Percentiles rank a stretch among this genome's conserved stretches.
Conservation (phyloP, 2,329 filamentous ascomycete species). For the Hypoxylon sp. region DNA sequence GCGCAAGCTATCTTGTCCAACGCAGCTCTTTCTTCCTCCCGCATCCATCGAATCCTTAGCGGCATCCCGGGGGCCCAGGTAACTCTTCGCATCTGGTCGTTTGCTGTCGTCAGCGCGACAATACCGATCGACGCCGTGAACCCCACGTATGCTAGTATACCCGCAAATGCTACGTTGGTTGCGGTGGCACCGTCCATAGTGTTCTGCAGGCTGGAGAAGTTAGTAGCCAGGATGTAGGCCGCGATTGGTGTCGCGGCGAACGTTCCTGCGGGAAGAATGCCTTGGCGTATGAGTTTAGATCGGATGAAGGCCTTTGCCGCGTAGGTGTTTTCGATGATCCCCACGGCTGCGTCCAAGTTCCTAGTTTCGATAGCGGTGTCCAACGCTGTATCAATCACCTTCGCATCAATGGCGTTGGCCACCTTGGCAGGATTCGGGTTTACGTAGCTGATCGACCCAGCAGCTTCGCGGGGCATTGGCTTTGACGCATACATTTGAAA, state of each 20-base stretch:
- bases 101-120: constrained; percentile 85
- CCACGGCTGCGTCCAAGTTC: constrained; percentile 81
- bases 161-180: constrained; percentile 81
- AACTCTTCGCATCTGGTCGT: constrained; percentile 95
- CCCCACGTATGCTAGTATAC: constrained; percentile 84
- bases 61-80: constrained; percentile 89
- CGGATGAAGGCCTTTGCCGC: constrained; percentile 73
- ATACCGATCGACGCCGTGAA: constrained; percentile 85
- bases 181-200: constrained; percentile 82
- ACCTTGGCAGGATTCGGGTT: constrained; percentile 75
- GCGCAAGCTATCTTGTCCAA: constrained; percentile 86
- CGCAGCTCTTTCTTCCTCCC: constrained; percentile 89
- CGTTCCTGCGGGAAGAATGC: constrained; percentile 68
- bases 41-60: constrained; percentile 83
- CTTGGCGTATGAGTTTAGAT: constrained; percentile 74
- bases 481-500: constrained; percentile 88
- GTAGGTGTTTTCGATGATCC: constrained; percentile 78
- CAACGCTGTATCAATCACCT: constrained; percentile 78
- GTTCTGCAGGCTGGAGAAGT: constrained; percentile 73
- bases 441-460: constrained; percentile 69
- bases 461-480: constrained; percentile 72
- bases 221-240: constrained; percentile 76
- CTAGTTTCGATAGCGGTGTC: constrained; percentile 82
- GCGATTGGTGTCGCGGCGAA: constrained; percentile 71
- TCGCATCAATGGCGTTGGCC: constrained; percentile 77